phyloP scores from a whole-genome alignment of 1,139 yeast genomes.

The Magnusiomyces tetraspermus region DNA sequence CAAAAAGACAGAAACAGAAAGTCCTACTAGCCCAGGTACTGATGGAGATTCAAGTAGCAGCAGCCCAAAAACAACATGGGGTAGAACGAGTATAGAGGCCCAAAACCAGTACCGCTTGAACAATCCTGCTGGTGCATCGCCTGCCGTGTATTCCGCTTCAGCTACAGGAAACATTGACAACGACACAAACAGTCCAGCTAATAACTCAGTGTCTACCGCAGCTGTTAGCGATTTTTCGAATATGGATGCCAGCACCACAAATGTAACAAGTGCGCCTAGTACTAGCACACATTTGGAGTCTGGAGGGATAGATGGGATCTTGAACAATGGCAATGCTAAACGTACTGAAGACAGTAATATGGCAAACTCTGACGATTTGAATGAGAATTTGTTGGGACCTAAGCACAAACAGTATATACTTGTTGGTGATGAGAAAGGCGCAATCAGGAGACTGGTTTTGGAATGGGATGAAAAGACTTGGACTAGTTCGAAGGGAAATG shows the following conservation, averaged over 20 bases:
- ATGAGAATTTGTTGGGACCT: not conserved
- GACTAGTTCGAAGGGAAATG: not conserved
- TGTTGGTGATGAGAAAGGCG: constrained; percentile 66
- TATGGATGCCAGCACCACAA: not conserved
- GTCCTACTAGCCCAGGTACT: not conserved
- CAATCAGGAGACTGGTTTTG: constrained; percentile 37
- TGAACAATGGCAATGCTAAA: not conserved
- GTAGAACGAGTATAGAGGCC: too few species aligned
- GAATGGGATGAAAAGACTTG: constrained; percentile 18
- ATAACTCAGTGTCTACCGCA: not conserved
- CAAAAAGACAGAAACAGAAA: not conserved
- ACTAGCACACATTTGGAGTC: too few species aligned
- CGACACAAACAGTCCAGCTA: not conserved
- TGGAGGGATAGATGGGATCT: too few species aligned
- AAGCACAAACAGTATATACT: constrained; percentile 33
- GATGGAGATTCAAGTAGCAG: too few species aligned
- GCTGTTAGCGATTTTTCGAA: not conserved
- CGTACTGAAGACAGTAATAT: too few species aligned
- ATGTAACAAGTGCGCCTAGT: not conserved
- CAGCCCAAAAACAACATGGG: too few species aligned
- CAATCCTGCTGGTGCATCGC: not conserved
- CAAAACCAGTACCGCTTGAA: too few species aligned
- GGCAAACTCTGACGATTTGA: not conserved
- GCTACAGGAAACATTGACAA: not conserved
- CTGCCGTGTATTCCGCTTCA: not conserved